These are phyloP conservation scores for Ochetophila trinervis DNA, from an alignment of 306 rosid species.

Conservation along the genomic window DNA sequence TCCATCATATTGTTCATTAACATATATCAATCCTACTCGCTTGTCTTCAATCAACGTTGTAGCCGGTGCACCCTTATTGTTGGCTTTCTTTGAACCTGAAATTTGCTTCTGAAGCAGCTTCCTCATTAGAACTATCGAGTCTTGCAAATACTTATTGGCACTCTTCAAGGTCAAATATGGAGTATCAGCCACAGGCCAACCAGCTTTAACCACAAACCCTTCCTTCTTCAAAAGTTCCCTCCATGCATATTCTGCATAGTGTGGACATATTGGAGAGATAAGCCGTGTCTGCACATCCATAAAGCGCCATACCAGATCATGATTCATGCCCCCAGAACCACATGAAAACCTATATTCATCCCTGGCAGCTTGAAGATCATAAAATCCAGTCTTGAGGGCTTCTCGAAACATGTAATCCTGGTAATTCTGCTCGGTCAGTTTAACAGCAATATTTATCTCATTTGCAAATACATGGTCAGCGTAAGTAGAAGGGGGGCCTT, in stretches of 20 bases:
- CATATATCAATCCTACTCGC: conserved; percentile 57
- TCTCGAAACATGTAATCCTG: conserved; percentile 75
- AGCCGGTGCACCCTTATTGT: conserved; percentile 59
- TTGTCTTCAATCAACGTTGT: conserved; percentile 33
- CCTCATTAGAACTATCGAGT: conserved; percentile 70
- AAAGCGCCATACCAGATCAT: conserved; percentile 64
- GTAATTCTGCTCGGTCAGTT: conserved; percentile 71
- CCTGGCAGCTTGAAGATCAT: conserved; percentile 86
- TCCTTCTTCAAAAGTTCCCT: conserved; percentile 73
- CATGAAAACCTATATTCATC: conserved; percentile 89
- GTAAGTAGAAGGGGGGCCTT: conserved; percentile 71
- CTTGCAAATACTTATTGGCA: conserved; percentile 83
- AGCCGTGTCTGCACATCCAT: conserved; percentile 95
- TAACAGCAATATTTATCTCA: conserved; percentile 78
- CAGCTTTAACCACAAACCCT: conserved; percentile 77
- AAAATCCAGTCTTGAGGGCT: conserved; percentile 87
- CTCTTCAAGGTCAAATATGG: conserved; percentile 73
- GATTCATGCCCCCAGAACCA: conserved; percentile 70
- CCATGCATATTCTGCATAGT: conserved; percentile 85
- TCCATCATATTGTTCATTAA: conserved; percentile 74
- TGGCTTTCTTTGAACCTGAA: conserved; percentile 63
- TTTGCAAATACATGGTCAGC: conserved; percentile 79
- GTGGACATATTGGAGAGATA: conserved; percentile 85
- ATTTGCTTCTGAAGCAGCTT: conserved; percentile 87
- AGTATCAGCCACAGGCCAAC: conserved; percentile 73